A percentile compares a stretch with the other conserved stretches of the same genome.
Conservation (phyloP, 192 early-diverging fungal species). For the Backusella australiensis region DNA sequence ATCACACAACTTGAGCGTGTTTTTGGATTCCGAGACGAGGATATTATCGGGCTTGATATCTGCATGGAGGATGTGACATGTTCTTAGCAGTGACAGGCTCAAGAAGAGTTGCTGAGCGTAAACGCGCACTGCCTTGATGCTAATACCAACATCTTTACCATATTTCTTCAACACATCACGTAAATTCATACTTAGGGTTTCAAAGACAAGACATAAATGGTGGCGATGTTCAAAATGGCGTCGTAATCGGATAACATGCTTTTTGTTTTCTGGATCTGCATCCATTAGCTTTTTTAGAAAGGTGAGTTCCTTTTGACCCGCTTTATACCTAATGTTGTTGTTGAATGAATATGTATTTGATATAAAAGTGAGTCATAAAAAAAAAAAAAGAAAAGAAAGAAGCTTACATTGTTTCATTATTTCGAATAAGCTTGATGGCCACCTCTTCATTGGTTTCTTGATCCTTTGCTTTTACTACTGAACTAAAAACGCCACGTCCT, state of each 20-base stretch:
- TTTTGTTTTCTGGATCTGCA: constrained; percentile 85
- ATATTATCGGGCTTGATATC: constrained; percentile 99
- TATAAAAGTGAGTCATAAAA: not conserved
- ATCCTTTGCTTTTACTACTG: constrained; percentile 88
- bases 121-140: constrained; percentile 87
- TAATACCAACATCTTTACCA: constrained; percentile 90
- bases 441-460: constrained; percentile 73
- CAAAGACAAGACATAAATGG: constrained; percentile 94
- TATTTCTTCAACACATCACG: constrained; percentile 93
- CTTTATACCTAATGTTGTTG: constrained; percentile 59
- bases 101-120: constrained; percentile 92
- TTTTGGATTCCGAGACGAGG: constrained; percentile 81
- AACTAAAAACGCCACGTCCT: constrained; percentile 94
- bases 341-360: not conserved
- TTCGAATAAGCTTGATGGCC: constrained; percentile 95
- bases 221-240: constrained; percentile 88
- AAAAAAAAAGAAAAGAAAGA: not conserved
- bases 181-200: constrained; percentile 89
- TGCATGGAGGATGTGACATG: constrained; percentile 85
- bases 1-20: constrained; percentile 87
- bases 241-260: constrained; percentile 83
- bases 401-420: constrained; percentile 87
- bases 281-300: constrained; percentile 85
- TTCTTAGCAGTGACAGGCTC: constrained; percentile 77
- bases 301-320: constrained; percentile 84